phyloP scores from a whole-genome alignment of 768 basidiomycete genomes.

The Amanita exitialis region DNA sequence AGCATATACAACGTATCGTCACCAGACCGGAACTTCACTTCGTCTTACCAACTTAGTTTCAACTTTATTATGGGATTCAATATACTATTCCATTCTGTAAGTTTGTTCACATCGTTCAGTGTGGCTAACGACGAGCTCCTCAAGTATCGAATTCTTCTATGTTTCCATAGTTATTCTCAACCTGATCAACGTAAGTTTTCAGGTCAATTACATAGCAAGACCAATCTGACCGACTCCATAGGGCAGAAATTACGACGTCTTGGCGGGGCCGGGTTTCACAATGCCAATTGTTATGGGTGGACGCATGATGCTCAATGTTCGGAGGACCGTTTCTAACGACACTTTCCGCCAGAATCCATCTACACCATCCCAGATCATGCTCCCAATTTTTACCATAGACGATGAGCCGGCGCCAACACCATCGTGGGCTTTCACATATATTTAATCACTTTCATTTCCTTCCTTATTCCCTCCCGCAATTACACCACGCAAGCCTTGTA shows the following conservation, averaged over 20 bases:
- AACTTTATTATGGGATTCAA: not conserved
- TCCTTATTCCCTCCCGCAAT: too few relatives aligned
- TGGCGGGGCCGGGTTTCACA: not conserved
- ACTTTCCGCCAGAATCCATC: not conserved
- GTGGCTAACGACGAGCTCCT: not conserved
- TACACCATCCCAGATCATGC: not conserved
- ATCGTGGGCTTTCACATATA: too few relatives aligned
- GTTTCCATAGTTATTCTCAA: not conserved
- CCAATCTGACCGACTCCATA: not conserved
- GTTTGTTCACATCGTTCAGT: not conserved
- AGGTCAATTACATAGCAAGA: not conserved
- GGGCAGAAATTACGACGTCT: not conserved
- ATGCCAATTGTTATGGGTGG: not conserved
- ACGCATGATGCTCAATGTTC: conserved; percentile 1
- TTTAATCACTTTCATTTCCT: too few relatives aligned
- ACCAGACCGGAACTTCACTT: not conserved
- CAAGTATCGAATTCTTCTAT: not conserved
- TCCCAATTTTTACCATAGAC: not conserved
- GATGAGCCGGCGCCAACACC: too few relatives aligned
- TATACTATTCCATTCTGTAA: not conserved
- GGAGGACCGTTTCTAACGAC: not conserved
- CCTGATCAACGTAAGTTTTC: not conserved
- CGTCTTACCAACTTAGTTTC: not conserved
- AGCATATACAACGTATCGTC: not conserved
- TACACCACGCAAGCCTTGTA: too few relatives aligned